Evolutionary conservation across 2,329 filamentous ascomycete species (phyloP).

Genomic region (Aureobasidium sp.): DNA sequence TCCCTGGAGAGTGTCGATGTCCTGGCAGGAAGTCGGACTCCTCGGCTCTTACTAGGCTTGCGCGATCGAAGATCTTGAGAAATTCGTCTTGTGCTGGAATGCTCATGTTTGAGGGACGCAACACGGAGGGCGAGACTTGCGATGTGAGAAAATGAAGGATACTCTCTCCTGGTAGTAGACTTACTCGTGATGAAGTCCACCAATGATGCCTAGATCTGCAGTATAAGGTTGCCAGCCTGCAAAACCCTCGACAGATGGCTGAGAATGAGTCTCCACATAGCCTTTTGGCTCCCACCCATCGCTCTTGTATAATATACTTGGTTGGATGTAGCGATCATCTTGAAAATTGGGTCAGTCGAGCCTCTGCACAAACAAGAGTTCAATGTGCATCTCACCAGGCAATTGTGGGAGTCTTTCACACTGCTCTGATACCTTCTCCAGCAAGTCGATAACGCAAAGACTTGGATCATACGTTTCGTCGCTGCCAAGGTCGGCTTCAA

Average conservation of each 20-base stretch:
- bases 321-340: background rate
- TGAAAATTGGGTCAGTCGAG: background rate
- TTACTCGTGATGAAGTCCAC: conserved; percentile 4
- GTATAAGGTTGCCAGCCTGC: background rate
- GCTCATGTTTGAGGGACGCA: background rate
- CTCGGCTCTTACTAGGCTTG: background rate
- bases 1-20: background rate
- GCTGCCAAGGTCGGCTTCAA: background rate
- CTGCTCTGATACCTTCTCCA: background rate
- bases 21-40: background rate
- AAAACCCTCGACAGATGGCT: background rate
- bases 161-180: background rate
- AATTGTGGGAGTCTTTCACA: background rate
- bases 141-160: background rate
- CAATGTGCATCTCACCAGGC: background rate
- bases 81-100: background rate
- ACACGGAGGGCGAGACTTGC: background rate
- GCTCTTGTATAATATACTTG: background rate
- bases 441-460: background rate
- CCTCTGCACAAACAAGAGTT: background rate
- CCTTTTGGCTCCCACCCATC: conserved; percentile 1
- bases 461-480: background rate
- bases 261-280: background rate
- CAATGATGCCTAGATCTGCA: background rate
- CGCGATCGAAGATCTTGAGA: background rate